These are phyloP conservation scores for Sicyos edulis DNA, from an alignment of 306 rosid genomes.

Conservation along the genomic window DNA sequence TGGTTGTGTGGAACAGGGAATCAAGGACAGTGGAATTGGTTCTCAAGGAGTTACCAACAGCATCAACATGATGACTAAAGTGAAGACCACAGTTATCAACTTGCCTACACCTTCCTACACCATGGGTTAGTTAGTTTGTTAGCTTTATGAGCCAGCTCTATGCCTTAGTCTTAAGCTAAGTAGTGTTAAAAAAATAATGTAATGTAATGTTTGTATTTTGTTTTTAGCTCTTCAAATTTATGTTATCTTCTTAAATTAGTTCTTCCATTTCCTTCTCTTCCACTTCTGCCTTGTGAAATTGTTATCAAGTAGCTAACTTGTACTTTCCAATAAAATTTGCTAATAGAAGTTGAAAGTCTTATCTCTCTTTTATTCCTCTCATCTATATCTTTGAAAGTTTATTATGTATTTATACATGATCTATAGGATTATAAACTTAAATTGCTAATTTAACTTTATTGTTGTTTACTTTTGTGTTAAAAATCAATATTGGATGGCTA, in stretches of 20 bases:
- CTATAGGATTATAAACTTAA: too few species aligned
- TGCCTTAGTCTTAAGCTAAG: background rate
- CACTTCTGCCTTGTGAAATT: background rate
- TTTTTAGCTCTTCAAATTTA: background rate
- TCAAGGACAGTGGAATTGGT: conserved; percentile 96
- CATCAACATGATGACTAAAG: conserved; percentile 94
- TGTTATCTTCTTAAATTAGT: background rate
- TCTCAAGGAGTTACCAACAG: conserved; percentile 98
- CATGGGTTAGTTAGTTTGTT: conserved; percentile 58
- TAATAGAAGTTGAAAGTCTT: background rate
- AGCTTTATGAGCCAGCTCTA: background rate
- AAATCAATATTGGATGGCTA: background rate
- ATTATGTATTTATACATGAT: background rate
- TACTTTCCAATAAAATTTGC: background rate
- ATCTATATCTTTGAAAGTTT: background rate
- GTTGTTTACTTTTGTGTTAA: too few species aligned
- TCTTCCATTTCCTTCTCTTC: background rate
- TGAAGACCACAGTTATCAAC: conserved; percentile 43
- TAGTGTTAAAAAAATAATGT: background rate
- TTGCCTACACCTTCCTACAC: conserved; percentile 41
- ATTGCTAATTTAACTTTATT: too few species aligned
- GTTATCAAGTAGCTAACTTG: conserved; percentile 1
- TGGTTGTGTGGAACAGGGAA: conserved; percentile 42
- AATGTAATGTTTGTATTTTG: background rate
- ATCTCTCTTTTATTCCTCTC: background rate